phyloP scores from a whole-genome alignment of 2,329 filamentous ascomycete genomes.

The Beauveria bassiana region DNA sequence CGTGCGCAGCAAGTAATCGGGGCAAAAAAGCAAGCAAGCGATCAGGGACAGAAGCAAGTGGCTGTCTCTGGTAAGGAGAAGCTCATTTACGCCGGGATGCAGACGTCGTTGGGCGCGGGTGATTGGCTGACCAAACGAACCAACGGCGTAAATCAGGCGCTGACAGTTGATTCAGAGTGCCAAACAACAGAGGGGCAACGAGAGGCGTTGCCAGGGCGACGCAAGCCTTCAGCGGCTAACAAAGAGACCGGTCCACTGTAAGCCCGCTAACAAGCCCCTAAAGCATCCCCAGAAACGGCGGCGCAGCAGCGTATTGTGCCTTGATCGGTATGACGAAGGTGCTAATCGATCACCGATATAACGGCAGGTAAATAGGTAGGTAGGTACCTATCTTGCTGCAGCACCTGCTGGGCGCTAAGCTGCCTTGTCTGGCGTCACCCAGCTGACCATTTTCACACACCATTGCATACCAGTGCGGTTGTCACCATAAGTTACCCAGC shows the following conservation, averaged over 20 bases:
- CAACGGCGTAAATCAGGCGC: slow-evolving; percentile 5
- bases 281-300: neutral
- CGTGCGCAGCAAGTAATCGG: neutral
- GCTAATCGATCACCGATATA: neutral
- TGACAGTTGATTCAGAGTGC: slow-evolving; percentile 5
- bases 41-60: slow-evolving; percentile 4
- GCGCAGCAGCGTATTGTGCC: neutral
- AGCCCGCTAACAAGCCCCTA: neutral
- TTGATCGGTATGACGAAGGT: neutral
- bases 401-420: neutral
- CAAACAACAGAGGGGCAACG: slow-evolving; percentile 18
- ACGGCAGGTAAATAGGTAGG: too few species aligned
- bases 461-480: slow-evolving; percentile 4
- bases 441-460: neutral
- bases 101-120: neutral
- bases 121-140: slow-evolving; percentile 2
- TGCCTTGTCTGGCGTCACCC: neutral
- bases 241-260: neutral
- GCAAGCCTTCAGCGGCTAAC: neutral
- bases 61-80: neutral
- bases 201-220: slow-evolving; percentile 16
- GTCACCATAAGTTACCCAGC: neutral
- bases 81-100: slow-evolving; percentile 1
- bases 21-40: neutral
- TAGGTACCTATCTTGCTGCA: too few species aligned